Evolutionary conservation across 225 moss, liverwort and hornwort species (phyloP), one percentile per base, ranked within the genome.

Genomic region (Neckera pumila): DNA sequence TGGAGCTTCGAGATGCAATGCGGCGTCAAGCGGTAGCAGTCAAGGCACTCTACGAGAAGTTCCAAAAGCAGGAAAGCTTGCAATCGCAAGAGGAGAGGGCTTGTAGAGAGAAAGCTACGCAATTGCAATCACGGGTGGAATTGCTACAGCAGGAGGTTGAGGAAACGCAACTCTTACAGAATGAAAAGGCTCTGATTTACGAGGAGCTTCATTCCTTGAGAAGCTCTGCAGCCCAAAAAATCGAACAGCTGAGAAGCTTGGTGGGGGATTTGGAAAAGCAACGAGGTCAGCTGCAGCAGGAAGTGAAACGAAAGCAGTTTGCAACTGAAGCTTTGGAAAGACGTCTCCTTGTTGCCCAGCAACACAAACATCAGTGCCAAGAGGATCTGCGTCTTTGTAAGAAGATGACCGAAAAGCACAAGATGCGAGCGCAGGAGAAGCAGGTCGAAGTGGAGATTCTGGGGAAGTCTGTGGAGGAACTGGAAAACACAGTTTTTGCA

Each of bases 401-500:
- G 85, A 89, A 95, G 91, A 85, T 94, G 73, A 92, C 92, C 18
- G 95, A 95, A 78, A 54, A 40, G 49, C 93, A 94, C 86, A 93
- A 91, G 79, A 85, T 84, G 43, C 93, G 61, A 71, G 93, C 89
- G 18, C 91, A 92, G 86, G 90, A 93, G 88, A 96, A 93, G 90
- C 91, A 94, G 56, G 83, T 88, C 51, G 94, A 96, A 89, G 94
- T 91, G 31, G 92, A 90, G 54, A 93, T 96, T 67, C 81, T 98
- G 58, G 91, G 77, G 75, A 94, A 89, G 84, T 94, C 96, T 30
- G 95, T 96, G 36, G 95, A 96, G 74, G 96, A 98, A 87, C 86
- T 98, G 72, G 96, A 98, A 87, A 96, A 92, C n/a, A 94, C 96
- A 62, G 92, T 98, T 49, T 93, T 87, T 83, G 97, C 95, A n/a